Evolutionary conservation across 2,329 filamentous ascomycete genomes (phyloP).

Genomic region (Cladorrhinum sp.): DNA sequence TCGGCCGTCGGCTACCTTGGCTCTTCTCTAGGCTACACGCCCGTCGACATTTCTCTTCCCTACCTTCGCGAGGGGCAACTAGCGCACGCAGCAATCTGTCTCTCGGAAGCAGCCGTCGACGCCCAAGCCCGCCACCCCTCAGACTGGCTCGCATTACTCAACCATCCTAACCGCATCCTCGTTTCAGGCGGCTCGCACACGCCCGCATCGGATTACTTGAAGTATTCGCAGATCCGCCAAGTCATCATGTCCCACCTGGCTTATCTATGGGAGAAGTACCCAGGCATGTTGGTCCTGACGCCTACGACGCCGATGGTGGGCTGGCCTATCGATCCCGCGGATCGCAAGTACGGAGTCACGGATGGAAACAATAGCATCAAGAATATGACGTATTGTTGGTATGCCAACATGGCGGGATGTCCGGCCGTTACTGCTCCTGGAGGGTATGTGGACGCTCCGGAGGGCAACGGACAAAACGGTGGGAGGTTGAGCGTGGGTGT

Average conservation of each 20-base stretch:
- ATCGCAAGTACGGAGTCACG: conserved; percentile 67
- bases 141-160: conserved; percentile 54
- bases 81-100: conserved; percentile 74
- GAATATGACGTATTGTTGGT: conserved; percentile 81
- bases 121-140: conserved; percentile 44
- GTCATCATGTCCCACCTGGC: conserved; percentile 78
- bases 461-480: conserved; percentile 39
- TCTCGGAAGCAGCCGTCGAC: conserved; percentile 62
- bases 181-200: conserved; percentile 63
- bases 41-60: conserved; percentile 63
- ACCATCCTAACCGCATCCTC: conserved; percentile 66
- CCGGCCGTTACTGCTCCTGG: conserved; percentile 73
- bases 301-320: conserved; percentile 75
- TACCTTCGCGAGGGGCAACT: conserved; percentile 67
- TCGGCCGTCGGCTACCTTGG: conserved; percentile 58
- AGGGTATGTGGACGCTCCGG: conserved; percentile 61
- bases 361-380: conserved; percentile 71
- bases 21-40: conserved; percentile 45
- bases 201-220: conserved; percentile 65
- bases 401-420: conserved; percentile 78
- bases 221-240: conserved; percentile 69
- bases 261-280: conserved; percentile 64
- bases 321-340: conserved; percentile 61
- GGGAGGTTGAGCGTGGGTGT: conserved; percentile 60
- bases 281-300: conserved; percentile 73